phyloP scores from a whole-genome alignment of 1,284 basidiomycete genomes.

The Phylloboletellus chloephorus region DNA sequence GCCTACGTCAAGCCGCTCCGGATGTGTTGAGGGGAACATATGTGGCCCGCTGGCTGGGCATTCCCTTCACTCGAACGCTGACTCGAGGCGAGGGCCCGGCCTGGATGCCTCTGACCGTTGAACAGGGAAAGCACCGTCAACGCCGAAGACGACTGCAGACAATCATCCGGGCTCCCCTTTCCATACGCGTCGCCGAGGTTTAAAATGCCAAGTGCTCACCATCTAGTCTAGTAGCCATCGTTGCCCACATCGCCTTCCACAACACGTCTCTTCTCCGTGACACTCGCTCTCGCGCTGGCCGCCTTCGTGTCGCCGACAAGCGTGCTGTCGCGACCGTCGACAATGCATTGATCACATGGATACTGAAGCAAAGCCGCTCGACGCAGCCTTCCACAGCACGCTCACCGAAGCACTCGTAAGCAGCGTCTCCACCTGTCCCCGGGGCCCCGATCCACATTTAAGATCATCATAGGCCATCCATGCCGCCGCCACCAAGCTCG shows the following conservation, averaged over 20 bases:
- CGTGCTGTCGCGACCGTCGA: conserved; percentile 3
- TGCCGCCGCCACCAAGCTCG: rapidly evolving
- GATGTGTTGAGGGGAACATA: no score
- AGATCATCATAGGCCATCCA: conserved; percentile 8
- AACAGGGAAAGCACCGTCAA: no score
- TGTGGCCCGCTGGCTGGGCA: no score
- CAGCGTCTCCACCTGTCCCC: background rate
- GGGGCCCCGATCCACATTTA: background rate
- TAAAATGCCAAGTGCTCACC: conserved; percentile 1
- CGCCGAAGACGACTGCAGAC: no score
- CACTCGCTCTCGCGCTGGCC: conserved; percentile 9
- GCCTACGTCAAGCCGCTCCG: no score
- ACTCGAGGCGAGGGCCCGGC: no score
- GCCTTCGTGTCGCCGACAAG: conserved; percentile 12
- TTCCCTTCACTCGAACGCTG: no score
- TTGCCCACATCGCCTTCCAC: background rate
- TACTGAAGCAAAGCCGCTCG: background rate
- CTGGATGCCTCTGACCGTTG: no score
- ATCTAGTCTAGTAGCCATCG: background rate
- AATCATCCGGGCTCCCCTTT: no score
- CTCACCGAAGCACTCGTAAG: background rate
- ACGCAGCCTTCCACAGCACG: background rate
- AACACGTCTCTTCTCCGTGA: conserved; percentile 8
- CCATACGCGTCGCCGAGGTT: background rate
- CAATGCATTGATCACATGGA: background rate